Evolutionary conservation across 2,329 filamentous ascomycete genomes (phyloP), one percentile per base, ranked within the genome.

Genomic region (Talaromyces sp.): DNA sequence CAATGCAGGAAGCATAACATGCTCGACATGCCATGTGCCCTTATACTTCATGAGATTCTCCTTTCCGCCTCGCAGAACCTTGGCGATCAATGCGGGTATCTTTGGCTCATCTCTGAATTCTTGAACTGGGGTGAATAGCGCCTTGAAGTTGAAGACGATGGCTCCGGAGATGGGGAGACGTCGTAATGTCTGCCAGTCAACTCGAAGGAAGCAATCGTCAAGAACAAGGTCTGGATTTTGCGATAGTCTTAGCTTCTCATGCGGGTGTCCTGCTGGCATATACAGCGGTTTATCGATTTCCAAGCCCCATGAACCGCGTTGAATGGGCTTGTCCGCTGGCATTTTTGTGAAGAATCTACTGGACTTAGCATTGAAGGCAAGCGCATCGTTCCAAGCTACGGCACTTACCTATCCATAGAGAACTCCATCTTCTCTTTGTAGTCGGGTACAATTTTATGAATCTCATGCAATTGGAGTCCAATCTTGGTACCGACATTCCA

Each of bases 111-210:
- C 82, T 2, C 85, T 80, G 65, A 96, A 87, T 68, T 90, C 87
- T 0, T 82, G 74, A 0, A 96, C 75, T 0, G 90, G 90, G 0
- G 91, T 95, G 76, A 96, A 96, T 0, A 95, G 76, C 0, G 90
- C 91, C 73, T 94, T 96, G 85, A 94, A 96, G 75, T 95, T 96
- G 81, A 96, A 96, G 0, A 92, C 85, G 1, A 96, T 81, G 78
- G 85, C 89, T 0, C 86, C 91, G 0, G 89, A 92, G 0, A 96
- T 80, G 0, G 92, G 92, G 0, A 96, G 79, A 2, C 92, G 86
- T 1, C 92, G 87, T 3, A 96, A 80, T 0, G 92, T 96, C 77
- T 96, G 93, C 91, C 92, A 96, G 75, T 96, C 92, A 1, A 95
- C 91, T 4, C 92, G 86, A 1, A 96, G 80, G 67, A 89, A 80